Base-by-base conservation (phyloP, 2,329 filamentous ascomycete species). In the Biscogniauxia marginata region DNA sequence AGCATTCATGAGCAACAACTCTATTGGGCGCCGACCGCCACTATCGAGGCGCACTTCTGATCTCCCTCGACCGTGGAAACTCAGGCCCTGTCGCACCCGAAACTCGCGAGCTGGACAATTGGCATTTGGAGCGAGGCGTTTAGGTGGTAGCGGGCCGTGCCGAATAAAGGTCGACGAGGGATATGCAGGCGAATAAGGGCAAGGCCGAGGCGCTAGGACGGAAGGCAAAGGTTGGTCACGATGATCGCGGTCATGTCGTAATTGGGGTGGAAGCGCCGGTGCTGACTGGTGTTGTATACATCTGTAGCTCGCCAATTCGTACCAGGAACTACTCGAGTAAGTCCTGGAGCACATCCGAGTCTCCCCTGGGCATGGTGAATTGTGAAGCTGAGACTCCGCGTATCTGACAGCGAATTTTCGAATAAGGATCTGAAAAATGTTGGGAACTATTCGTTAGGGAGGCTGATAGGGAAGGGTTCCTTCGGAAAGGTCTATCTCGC, bases 401-500 rank as follows among this genome's bases (percentile, higher is more conserved):
- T 51, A 47, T 51, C 39, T 46, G 22, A 21, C 73, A 97, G 91
- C 79, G 93, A 98, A 77, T 99, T 99, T 79, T 88, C 91, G 58
- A 91, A 90, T 66, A 89, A 89, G 72, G 93, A 99, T 63, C 85
- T 99, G 64, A 88, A 89, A 69, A 91, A 88, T 53, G 95, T 99
- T 59, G 95, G 95, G 65, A 98, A 97, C 77, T 99, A 99, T 75
- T 88, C 87, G 34, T 83, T 99, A 55, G 95, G 95, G 47, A 87
- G 87, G 57, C 80, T 99, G 56, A 96, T 99, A 71, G 95, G 95
- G 64, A 99, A 98, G 72, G 95, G 95, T 56, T 97, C 93, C 62
- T 99, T 99, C 75, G 95, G 95, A 68, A 98, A 97, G 77, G 95
- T 99, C 68, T 99, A 99, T 74, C 82, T 99, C 57, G 95, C 93